Conservation (phyloP, 2,329 filamentous ascomycete species). For the Aspergillaceae sp. region DNA sequence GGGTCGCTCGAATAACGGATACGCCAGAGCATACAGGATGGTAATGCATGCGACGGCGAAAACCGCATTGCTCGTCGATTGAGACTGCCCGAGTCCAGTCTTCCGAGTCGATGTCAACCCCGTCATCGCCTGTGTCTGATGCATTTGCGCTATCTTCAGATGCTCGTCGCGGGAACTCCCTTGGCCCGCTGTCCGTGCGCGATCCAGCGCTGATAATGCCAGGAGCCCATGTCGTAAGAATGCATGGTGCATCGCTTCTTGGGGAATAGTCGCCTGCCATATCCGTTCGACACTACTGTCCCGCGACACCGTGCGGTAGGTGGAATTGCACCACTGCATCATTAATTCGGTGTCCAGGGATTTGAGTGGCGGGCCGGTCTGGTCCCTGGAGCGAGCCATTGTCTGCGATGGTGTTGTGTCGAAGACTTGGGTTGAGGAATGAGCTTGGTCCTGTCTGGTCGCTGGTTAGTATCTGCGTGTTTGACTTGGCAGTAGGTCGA, state of each 20-base stretch:
- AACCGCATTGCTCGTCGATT: conserved; percentile 25
- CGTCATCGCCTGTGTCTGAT: conserved; percentile 17
- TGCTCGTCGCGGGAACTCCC: conserved; percentile 14
- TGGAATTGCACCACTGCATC: conserved; percentile 28
- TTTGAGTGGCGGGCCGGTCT: conserved; percentile 8
- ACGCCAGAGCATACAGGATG: conserved; percentile 28
- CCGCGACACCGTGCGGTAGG: conserved; percentile 23
- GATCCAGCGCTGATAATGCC: conserved; percentile 26
- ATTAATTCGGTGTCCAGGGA: conserved; percentile 27
- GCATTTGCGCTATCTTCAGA: conserved; percentile 19
- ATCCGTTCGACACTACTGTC: conserved; percentile 16
- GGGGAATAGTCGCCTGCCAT: conserved; percentile 25
- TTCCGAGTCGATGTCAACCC: conserved; percentile 11
- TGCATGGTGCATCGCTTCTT: conserved; percentile 21
- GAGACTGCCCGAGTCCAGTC: conserved; percentile 2
- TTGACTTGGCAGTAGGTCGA: no score
- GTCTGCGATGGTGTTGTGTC: no score
- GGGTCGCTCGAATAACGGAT: conserved; percentile 11
- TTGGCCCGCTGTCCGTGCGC: conserved; percentile 9
- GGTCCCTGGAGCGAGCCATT: not conserved
- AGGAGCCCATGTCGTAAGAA: conserved; percentile 28
- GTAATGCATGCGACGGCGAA: conserved; percentile 29
- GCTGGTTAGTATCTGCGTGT: no score
- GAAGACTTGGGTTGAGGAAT: conserved; percentile 1
- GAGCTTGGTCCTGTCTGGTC: not conserved